Conservation (phyloP, 2,329 filamentous ascomycete species). For the Aspergillus calidoustus region DNA sequence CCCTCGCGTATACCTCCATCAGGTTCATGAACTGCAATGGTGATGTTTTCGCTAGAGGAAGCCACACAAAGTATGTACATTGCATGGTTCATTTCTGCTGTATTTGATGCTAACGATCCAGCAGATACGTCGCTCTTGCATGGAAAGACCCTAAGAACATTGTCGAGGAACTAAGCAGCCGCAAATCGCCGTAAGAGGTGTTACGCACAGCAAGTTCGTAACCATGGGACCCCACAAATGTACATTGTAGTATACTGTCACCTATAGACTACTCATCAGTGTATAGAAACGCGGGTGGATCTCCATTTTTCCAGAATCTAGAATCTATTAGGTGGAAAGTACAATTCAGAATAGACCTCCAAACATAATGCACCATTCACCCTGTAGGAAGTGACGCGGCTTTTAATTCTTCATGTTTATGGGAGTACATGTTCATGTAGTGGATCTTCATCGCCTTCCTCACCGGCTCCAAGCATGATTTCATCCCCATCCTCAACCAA, state of each 20-base stretch:
- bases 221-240: not conserved
- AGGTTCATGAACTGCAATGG: slow-evolving; percentile 63
- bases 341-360: not conserved
- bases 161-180: slow-evolving; percentile 55
- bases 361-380: not conserved
- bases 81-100: not conserved
- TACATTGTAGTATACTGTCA: not conserved
- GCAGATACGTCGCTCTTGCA: slow-evolving; percentile 61
- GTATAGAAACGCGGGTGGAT: not conserved
- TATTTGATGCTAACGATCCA: not conserved
- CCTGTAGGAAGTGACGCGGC: not conserved
- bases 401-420: slow-evolving; percentile 10
- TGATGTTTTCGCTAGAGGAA: slow-evolving; percentile 66
- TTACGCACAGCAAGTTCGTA: not conserved
- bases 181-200: slow-evolving; percentile 12
- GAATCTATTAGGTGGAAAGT: not conserved
- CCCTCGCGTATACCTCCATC: slow-evolving; percentile 66
- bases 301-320: not conserved
- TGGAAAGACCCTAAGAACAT: slow-evolving; percentile 68
- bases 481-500: slow-evolving; percentile 39
- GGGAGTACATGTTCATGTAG: slow-evolving; percentile 36
- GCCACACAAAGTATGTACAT: slow-evolving; percentile 65
- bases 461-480: slow-evolving; percentile 39
- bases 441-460: slow-evolving; percentile 40
- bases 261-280: not conserved